Evolutionary conservation across 2,329 filamentous ascomycete species (phyloP).

Genomic region (Trichophyton equinum): DNA sequence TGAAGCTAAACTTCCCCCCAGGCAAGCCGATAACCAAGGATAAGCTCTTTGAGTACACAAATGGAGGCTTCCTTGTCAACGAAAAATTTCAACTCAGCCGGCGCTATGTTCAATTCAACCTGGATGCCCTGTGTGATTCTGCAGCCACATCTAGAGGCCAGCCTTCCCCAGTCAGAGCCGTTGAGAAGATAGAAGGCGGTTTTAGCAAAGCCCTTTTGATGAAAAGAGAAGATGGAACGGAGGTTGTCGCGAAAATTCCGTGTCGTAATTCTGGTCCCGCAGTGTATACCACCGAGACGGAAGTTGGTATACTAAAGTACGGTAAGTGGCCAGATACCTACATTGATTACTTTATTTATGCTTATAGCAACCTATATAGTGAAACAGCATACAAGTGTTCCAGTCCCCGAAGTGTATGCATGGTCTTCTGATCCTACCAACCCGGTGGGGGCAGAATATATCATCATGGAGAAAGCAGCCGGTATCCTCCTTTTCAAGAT

Average conservation of each 20-base stretch:
- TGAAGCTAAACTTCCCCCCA: conserved; percentile 1
- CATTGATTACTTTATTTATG: not conserved
- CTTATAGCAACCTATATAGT: conserved; percentile 10
- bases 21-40: conserved; percentile 16
- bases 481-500: conserved; percentile 6
- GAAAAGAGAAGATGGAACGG: conserved; percentile 18
- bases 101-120: conserved; percentile 17
- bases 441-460: conserved; percentile 13
- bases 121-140: conserved; percentile 17
- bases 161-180: conserved; percentile 11
- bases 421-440: conserved; percentile 15
- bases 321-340: conserved; percentile 9
- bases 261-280: conserved; percentile 21
- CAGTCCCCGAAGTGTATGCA: conserved; percentile 17
- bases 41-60: conserved; percentile 20
- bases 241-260: conserved; percentile 24
- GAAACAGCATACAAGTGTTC: conserved; percentile 15
- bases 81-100: conserved; percentile 17
- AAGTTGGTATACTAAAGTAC: conserved; percentile 22
- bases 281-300: conserved; percentile 19
- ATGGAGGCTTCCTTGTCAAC: conserved; percentile 20
- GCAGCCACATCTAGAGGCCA: conserved; percentile 11
- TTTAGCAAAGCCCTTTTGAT: conserved; percentile 25
- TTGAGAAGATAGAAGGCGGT: conserved; percentile 21
- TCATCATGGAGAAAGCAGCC: conserved; percentile 9